Percentiles rank a stretch among this genome's conserved stretches.
These are phyloP conservation scores for Cupressus sempervirens DNA, from an alignment of 75 land plant species.

Conservation along the genomic window DNA sequence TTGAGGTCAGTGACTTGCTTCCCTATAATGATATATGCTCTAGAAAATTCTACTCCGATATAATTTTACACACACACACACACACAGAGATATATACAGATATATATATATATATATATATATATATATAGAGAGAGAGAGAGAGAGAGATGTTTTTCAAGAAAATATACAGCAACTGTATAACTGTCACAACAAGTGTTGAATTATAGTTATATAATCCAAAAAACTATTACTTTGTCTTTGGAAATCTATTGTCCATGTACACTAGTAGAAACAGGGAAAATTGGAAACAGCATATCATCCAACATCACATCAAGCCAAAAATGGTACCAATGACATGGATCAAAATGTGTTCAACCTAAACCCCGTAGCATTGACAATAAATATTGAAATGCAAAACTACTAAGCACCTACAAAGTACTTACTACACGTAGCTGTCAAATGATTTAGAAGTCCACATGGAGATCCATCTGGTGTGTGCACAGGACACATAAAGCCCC, in stretches of 20 bases:
- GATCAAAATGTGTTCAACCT: neutral
- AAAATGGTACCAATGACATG: neutral
- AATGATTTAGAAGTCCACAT: constrained; percentile 92
- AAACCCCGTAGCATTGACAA: neutral
- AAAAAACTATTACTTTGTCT: neutral
- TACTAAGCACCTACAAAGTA: constrained; percentile 5
- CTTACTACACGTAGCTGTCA: constrained; percentile 84
- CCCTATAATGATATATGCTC: neutral
- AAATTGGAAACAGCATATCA: neutral
- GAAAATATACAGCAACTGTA: neutral
- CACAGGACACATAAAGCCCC: constrained; percentile 99
- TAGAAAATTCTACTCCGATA: neutral
- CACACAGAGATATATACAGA: no score
- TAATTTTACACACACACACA: no score
- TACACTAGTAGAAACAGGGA: neutral
- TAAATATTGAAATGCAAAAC: neutral
- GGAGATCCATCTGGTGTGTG: constrained; percentile 99
- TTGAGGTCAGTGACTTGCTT: neutral
- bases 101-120: no score
- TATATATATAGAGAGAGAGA: no score
- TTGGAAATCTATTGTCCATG: neutral
- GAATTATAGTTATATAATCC: neutral
- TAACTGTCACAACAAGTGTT: neutral
- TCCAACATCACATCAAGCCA: neutral
- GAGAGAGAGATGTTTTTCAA: neutral